Conservation (phyloP, 805 yeast species). For the Dipodascus geniculatus region DNA sequence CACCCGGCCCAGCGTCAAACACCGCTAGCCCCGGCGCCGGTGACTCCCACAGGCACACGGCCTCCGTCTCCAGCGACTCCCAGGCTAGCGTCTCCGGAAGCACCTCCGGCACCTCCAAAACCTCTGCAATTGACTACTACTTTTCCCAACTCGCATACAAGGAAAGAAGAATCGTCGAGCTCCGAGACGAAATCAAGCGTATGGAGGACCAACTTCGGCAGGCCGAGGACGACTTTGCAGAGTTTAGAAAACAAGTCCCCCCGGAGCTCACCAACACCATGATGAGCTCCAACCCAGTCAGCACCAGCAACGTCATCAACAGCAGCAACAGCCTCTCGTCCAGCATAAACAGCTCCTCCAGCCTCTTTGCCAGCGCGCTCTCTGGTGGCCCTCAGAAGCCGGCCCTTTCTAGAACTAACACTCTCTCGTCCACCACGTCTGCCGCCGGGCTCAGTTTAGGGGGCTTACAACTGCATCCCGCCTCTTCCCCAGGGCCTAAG, state of each 20-base stretch:
- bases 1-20: neutral
- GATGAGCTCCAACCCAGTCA: neutral
- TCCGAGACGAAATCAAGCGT: conserved; percentile 20
- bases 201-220: conserved; percentile 22
- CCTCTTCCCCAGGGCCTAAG: neutral
- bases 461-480: neutral
- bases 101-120: neutral
- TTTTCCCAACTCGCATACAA: conserved; percentile 28
- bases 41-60: neutral
- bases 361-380: neutral
- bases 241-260: conserved; percentile 18
- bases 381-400: neutral
- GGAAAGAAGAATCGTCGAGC: conserved; percentile 28
- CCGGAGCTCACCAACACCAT: neutral
- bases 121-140: conserved; percentile 13
- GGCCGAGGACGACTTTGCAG: conserved; percentile 27
- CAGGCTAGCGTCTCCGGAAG: neutral
- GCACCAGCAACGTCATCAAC: neutral
- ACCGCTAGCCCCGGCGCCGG: conserved; percentile 1
- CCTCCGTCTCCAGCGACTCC: conserved; percentile 2
- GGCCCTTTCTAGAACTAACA: neutral
- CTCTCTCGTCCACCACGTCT: neutral
- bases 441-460: neutral
- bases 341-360: neutral
- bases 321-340: neutral